Evolutionary conservation across 441 rosid genomes (phyloP).

Genomic region (Pelargonium fulgidum): DNA sequence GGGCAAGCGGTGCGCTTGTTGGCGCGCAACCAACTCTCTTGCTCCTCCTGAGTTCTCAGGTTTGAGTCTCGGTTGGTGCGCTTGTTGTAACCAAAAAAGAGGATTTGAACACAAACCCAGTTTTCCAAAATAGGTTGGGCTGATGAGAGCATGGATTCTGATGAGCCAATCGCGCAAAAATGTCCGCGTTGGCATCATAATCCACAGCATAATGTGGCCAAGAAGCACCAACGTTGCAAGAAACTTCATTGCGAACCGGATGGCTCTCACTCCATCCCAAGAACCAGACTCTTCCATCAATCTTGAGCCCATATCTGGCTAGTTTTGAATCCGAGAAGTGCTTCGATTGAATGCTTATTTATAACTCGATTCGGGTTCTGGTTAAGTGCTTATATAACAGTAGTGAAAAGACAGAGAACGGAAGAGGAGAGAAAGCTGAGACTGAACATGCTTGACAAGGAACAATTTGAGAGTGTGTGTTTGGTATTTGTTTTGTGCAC

Average conservation of each 20-base stretch:
- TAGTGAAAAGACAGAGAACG: background rate
- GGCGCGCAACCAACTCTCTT: no score
- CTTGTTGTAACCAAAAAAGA: no score
- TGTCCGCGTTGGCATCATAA: constrained; percentile 44
- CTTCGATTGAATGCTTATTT: background rate
- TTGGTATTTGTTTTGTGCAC: background rate
- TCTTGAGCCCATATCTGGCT: background rate
- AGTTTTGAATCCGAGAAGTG: background rate
- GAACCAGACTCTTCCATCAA: background rate
- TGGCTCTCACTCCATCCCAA: background rate
- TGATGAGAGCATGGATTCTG: constrained; percentile 21
- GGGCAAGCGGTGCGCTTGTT: no score
- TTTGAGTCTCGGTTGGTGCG: no score
- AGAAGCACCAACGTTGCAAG: constrained; percentile 23
- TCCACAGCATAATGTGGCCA: constrained; percentile 50
- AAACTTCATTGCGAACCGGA: constrained; percentile 21
- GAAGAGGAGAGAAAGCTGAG: background rate
- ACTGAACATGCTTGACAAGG: background rate
- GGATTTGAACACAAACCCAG: constrained; percentile 27
- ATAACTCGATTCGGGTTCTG: background rate
- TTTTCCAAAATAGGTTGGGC: constrained; percentile 29
- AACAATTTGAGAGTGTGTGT: background rate
- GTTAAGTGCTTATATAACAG: background rate
- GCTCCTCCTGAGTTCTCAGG: no score
- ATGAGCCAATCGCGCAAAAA: constrained; percentile 28